Evolutionary conservation across 768 basidiomycete species (phyloP).

Genomic region (Cystobasidium ongulense): DNA sequence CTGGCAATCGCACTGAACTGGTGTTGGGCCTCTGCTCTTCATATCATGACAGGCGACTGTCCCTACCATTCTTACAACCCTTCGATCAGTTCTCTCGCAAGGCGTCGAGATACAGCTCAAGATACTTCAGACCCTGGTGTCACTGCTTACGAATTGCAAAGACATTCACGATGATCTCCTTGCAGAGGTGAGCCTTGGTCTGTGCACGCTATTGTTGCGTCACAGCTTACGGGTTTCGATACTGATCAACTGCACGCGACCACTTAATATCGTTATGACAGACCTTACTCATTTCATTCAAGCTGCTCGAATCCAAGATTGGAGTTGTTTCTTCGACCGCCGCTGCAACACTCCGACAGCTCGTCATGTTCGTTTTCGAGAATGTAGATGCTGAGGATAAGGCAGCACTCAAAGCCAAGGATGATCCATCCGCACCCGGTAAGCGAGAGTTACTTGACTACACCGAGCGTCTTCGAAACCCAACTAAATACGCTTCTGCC

Average conservation of each 20-base stretch:
- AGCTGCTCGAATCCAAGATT: constrained; percentile 86
- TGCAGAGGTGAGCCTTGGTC: constrained; percentile 15
- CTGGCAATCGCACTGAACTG: neutral
- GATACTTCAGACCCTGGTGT: constrained; percentile 72
- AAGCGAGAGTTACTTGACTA: neutral
- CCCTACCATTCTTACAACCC: constrained; percentile 67
- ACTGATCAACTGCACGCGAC: no score
- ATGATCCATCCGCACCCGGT: neutral
- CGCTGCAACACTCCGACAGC: constrained; percentile 85
- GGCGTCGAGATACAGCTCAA: constrained; percentile 95
- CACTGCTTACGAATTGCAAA: constrained; percentile 59
- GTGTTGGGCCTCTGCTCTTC: constrained; percentile 38
- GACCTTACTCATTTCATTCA: constrained; percentile 90
- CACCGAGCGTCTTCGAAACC: no score
- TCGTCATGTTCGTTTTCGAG: constrained; percentile 97
- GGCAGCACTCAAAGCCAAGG: neutral
- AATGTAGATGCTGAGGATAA: constrained; percentile 65
- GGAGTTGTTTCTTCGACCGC: constrained; percentile 95
- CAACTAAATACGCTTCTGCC: no score
- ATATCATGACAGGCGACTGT: constrained; percentile 67
- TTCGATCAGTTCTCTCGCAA: constrained; percentile 79
- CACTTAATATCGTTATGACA: constrained; percentile 43
- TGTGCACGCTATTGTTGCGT: no score
- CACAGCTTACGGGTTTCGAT: no score
- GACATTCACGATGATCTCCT: constrained; percentile 58